These are phyloP conservation scores for Harringtonia lauricola DNA, from an alignment of 2,329 filamentous ascomycete species.

Conservation along the genomic window DNA sequence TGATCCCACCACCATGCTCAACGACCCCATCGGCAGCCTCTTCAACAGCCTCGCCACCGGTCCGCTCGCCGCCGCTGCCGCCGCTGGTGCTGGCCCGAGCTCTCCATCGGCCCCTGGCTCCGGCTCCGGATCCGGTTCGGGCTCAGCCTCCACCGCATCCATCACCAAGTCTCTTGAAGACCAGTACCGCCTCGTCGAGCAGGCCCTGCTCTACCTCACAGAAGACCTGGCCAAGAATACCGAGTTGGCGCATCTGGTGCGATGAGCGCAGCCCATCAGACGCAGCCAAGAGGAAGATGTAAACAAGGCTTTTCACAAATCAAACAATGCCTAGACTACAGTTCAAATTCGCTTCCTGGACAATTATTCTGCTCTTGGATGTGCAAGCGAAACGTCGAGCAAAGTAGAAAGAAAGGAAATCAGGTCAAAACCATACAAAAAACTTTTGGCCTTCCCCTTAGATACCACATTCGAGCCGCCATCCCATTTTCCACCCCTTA, in stretches of 20 bases:
- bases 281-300: background rate
- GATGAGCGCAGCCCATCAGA: background rate
- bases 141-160: background rate
- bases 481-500: too few relatives aligned
- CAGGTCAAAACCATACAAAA: too few relatives aligned
- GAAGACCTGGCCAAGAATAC: conserved; percentile 11
- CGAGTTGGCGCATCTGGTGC: conserved; percentile 7
- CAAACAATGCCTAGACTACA: too few relatives aligned
- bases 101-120: background rate
- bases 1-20: background rate
- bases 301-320: too few relatives aligned
- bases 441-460: too few relatives aligned
- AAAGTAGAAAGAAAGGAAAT: too few relatives aligned
- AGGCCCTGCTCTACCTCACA: conserved; percentile 12
- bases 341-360: too few relatives aligned
- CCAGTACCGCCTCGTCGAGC: conserved; percentile 13
- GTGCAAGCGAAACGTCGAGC: too few relatives aligned
- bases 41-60: conserved; percentile 6
- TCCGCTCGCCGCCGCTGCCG: background rate
- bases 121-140: background rate
- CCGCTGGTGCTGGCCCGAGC: background rate
- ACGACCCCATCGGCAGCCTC: conserved; percentile 9
- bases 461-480: too few relatives aligned
- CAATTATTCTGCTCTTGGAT: too few relatives aligned
- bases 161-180: conserved; percentile 10